Conservation (phyloP, 805 yeast genomes). For the Nakazawaea populi region DNA sequence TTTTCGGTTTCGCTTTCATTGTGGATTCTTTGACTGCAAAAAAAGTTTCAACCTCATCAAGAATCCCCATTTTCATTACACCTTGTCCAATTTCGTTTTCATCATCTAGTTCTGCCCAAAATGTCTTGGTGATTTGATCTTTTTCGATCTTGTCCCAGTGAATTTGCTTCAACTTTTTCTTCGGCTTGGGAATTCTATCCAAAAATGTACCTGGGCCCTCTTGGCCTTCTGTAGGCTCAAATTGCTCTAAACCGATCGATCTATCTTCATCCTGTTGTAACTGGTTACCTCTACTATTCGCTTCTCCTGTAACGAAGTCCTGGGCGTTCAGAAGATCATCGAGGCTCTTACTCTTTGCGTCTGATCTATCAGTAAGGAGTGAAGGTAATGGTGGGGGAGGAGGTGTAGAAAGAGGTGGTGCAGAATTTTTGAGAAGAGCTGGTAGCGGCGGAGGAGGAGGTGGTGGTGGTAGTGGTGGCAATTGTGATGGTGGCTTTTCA, state of each 20-base stretch:
- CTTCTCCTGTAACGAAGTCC: too few species aligned
- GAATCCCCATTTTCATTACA: slow-evolving; percentile 52
- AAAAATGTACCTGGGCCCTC: background rate
- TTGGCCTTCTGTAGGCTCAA: background rate
- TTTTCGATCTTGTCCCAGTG: slow-evolving; percentile 76
- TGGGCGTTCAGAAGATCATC: too few species aligned
- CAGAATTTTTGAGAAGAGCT: slow-evolving; percentile 6
- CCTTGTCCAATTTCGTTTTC: slow-evolving; percentile 39
- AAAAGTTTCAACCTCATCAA: slow-evolving; percentile 54
- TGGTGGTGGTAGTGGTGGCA: slow-evolving; percentile 14
- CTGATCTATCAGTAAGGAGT: slow-evolving; percentile 8
- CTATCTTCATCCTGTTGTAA: background rate
- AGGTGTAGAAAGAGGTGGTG: slow-evolving; percentile 15
- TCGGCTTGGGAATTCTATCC: slow-evolving; percentile 41
- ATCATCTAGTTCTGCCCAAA: slow-evolving; percentile 49
- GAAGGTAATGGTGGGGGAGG: slow-evolving; percentile 23
- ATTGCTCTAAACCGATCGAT: slow-evolving; percentile 16
- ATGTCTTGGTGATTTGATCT: slow-evolving; percentile 39
- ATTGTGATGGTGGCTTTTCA: slow-evolving; percentile 19
- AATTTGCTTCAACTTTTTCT: slow-evolving; percentile 63
- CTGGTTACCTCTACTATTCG: too few species aligned
- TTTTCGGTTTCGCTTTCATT: slow-evolving; percentile 1
- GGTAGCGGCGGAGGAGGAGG: slow-evolving; percentile 24
- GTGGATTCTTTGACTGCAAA: slow-evolving; percentile 37
- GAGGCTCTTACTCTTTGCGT: slow-evolving; percentile 2